These are phyloP conservation scores for Bjerkandera adusta DNA, from an alignment of 1,284 basidiomycete species.

Conservation along the genomic window DNA sequence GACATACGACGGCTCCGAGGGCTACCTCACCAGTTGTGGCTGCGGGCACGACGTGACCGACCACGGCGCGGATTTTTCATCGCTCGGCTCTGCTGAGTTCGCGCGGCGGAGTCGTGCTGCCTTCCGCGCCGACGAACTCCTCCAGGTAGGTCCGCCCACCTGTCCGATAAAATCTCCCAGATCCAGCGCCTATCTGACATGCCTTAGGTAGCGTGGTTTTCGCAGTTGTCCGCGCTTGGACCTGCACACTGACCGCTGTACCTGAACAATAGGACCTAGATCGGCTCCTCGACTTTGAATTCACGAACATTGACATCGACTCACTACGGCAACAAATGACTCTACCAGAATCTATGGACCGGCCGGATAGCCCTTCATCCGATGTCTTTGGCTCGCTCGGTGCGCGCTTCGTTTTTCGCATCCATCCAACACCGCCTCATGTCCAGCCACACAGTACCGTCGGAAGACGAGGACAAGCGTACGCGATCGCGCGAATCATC, in stretches of 20 bases:
- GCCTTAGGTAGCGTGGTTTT: neutral
- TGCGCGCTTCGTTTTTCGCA: conserved; percentile 18
- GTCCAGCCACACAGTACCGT: conserved; percentile 23
- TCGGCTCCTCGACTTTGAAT: conserved; percentile 75
- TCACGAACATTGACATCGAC: conserved; percentile 66
- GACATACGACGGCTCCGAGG: conserved; percentile 61
- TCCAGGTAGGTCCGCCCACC: conserved; percentile 56
- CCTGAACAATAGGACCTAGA: conserved; percentile 61
- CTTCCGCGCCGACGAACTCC: conserved; percentile 79
- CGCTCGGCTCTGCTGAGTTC: conserved; percentile 60
- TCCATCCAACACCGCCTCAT: neutral
- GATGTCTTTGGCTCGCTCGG: conserved; percentile 32
- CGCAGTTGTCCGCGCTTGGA: no score
- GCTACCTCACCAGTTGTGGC: conserved; percentile 64
- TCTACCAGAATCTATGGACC: conserved; percentile 43
- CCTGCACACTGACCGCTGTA: no score
- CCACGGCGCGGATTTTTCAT: conserved; percentile 66
- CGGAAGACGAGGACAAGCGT: conserved; percentile 32
- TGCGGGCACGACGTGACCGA: conserved; percentile 74
- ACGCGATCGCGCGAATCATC: conserved; percentile 58
- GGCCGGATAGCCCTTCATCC: conserved; percentile 37
- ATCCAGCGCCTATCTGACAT: conserved; percentile 6
- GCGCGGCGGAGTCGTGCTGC: conserved; percentile 74
- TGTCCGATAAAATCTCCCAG: conserved; percentile 3
- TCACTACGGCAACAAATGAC: conserved; percentile 76